These are phyloP conservation scores for Dissophora ornata DNA, from an alignment of 192 early-diverging fungal genomes.

Conservation along the genomic window DNA sequence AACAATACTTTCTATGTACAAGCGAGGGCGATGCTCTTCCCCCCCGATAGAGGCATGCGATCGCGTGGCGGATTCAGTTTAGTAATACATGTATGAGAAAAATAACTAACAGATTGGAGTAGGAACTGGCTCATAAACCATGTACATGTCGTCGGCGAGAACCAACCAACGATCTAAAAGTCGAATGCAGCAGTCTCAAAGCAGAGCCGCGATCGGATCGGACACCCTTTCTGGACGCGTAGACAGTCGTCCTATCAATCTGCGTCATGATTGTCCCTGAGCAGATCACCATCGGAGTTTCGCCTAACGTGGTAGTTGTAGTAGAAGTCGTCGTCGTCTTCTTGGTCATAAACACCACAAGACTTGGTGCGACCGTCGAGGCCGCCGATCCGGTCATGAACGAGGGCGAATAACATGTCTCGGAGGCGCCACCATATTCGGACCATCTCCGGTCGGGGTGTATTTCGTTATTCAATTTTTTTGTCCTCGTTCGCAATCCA, in stretches of 20 bases:
- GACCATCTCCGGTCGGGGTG: not conserved
- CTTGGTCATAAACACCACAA: not conserved
- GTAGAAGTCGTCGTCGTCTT: too few species aligned
- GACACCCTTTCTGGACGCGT: conserved; percentile 28
- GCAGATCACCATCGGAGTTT: conserved; percentile 3
- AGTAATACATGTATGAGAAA: too few species aligned
- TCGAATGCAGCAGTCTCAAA: conserved; percentile 9
- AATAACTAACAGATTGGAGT: too few species aligned
- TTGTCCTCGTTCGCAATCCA: not conserved
- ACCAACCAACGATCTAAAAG: not conserved
- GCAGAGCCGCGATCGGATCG: conserved; percentile 34
- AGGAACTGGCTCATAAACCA: too few species aligned
- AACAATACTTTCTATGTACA: too few species aligned
- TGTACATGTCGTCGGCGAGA: too few species aligned
- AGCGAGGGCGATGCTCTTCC: too few species aligned
- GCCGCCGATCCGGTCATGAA: not conserved
- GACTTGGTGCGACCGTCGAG: conserved; percentile 1
- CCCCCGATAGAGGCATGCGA: too few species aligned
- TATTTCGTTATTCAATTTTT: not conserved
- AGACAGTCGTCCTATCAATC: conserved; percentile 18
- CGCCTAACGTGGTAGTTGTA: not conserved
- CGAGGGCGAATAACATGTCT: not conserved
- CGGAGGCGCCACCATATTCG: conserved; percentile 11
- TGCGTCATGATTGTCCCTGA: conserved; percentile 13
- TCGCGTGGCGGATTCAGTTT: too few species aligned